These are phyloP conservation scores for Wickerhamiella vanderwaltii DNA, from an alignment of 805 yeast species.

Conservation along the genomic window DNA sequence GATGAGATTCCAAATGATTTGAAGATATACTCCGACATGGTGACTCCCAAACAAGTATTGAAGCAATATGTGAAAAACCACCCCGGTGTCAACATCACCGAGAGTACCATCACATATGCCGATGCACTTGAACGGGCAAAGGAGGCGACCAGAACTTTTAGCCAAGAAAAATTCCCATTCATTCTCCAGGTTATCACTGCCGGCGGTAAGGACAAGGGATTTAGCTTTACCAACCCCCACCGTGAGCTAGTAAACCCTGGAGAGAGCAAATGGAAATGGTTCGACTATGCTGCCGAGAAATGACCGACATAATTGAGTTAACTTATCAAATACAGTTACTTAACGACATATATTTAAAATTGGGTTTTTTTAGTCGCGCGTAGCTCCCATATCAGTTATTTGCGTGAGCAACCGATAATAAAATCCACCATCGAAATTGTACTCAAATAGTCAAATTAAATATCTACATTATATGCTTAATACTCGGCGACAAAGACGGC, in stretches of 20 bases:
- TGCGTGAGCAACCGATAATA: too few relatives aligned
- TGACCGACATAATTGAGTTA: too few relatives aligned
- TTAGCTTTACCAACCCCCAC: background rate
- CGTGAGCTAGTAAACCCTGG: constrained; percentile 5
- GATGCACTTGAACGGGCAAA: background rate
- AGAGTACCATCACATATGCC: background rate
- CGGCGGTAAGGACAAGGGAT: constrained; percentile 1
- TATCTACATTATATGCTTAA: too few relatives aligned
- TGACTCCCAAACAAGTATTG: background rate
- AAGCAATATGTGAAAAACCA: background rate
- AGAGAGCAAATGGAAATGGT: constrained; percentile 7
- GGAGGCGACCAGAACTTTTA: too few relatives aligned
- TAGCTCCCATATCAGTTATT: too few relatives aligned
- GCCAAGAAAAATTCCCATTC: background rate
- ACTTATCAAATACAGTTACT: too few relatives aligned
- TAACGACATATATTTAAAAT: too few relatives aligned
- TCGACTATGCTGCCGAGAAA: too few relatives aligned
- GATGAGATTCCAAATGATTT: constrained; percentile 1
- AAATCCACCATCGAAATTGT: too few relatives aligned
- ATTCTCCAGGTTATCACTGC: background rate
- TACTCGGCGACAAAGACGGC: constrained; percentile 72
- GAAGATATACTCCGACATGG: background rate
- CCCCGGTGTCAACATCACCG: background rate
- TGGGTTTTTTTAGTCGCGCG: too few relatives aligned
- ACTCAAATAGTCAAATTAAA: too few relatives aligned